Conservation (phyloP, 805 yeast species). For the Grigorovia transvaalensis region DNA sequence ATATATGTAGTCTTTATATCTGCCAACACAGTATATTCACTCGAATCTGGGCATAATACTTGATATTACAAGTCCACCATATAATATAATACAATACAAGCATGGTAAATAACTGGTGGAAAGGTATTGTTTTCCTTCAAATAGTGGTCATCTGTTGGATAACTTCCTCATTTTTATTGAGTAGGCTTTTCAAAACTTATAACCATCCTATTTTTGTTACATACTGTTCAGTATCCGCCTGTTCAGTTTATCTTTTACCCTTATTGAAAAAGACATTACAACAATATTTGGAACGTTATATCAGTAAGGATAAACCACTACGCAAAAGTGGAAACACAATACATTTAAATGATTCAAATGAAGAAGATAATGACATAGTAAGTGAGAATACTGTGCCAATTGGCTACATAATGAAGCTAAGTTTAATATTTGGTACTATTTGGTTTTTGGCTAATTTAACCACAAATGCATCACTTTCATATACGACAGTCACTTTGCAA, state of each 20-base stretch:
- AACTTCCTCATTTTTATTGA: conserved; percentile 68
- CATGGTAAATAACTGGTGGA: neutral
- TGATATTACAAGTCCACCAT: no score
- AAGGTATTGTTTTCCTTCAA: neutral
- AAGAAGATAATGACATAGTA: neutral
- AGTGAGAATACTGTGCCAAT: neutral
- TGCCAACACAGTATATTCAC: no score
- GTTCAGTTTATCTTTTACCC: conserved; percentile 63
- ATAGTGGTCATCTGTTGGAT: conserved; percentile 82
- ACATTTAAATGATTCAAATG: neutral
- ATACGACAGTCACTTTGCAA: conserved; percentile 84
- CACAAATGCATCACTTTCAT: conserved; percentile 72
- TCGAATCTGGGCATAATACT: no score
- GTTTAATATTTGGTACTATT: conserved; percentile 65
- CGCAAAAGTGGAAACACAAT: neutral
- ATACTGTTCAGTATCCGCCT: conserved; percentile 75
- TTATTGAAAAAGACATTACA: neutral
- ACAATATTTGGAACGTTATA: neutral
- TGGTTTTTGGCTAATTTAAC: conserved; percentile 85
- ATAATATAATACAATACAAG: no score
- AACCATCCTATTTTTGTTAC: conserved; percentile 88
- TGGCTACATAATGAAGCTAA: conserved; percentile 33
- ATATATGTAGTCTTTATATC: no score
- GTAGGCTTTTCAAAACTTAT: conserved; percentile 55
- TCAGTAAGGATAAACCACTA: neutral